Evolutionary conservation across 768 basidiomycete genomes (phyloP).

Genomic region (Cantharellus anzutake): DNA sequence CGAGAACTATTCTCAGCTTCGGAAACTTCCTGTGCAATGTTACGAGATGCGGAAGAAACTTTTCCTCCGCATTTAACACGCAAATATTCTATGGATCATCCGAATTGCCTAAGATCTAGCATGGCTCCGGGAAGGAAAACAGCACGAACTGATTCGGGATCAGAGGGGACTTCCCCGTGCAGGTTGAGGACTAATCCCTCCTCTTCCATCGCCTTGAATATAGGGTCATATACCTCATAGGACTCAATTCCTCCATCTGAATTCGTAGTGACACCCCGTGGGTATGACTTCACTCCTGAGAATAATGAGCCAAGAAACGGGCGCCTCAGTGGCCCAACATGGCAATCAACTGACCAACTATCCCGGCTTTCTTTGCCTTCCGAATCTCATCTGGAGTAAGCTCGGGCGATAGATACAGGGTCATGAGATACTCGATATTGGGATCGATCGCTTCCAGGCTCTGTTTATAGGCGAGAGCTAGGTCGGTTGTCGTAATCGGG

Average conservation of each 20-base stretch:
- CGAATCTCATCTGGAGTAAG: conserved; percentile 80
- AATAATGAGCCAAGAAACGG: not conserved
- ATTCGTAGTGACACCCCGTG: conserved; percentile 93
- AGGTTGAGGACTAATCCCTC: conserved; percentile 89
- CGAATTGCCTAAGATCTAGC: not conserved
- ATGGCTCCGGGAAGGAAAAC: not conserved
- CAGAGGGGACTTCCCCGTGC: conserved; percentile 94
- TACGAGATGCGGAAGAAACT: conserved; percentile 73
- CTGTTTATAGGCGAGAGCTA: conserved; percentile 64
- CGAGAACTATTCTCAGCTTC: conserved; percentile 79
- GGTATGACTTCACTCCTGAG: conserved; percentile 84
- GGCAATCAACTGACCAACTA: conserved; percentile 21
- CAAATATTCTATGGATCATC: conserved; percentile 48
- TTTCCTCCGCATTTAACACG: conserved; percentile 80
- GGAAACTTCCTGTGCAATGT: conserved; percentile 74
- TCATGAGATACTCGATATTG: conserved; percentile 78
- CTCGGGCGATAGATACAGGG: conserved; percentile 81
- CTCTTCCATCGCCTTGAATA: conserved; percentile 88
- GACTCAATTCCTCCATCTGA: conserved; percentile 93
- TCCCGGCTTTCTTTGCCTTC: conserved; percentile 70
- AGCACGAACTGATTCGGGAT: conserved; percentile 31
- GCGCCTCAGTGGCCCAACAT: not conserved
- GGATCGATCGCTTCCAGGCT: conserved; percentile 59
- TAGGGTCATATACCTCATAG: conserved; percentile 80
- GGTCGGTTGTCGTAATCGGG: conserved; percentile 64